A percentile compares a stretch with the other conserved stretches of the same genome.
phyloP scores from a whole-genome alignment of 83 land plant species.

The Larix sibirica region DNA sequence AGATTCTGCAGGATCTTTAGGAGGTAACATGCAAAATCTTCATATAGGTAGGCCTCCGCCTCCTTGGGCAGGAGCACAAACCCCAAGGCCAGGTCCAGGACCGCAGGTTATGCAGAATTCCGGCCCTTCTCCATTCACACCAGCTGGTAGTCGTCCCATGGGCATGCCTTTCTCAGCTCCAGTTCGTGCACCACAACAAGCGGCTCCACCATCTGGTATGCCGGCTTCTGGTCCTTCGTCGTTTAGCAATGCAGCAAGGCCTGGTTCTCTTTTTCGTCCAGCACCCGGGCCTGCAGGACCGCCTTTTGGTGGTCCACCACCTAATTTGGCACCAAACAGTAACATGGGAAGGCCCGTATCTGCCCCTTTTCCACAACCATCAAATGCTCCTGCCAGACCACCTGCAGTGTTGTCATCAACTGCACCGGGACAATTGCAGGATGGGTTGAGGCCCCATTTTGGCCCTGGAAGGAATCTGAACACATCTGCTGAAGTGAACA shows the following conservation, averaged over 20 bases:
- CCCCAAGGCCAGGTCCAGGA: constrained; percentile 1
- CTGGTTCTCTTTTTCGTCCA: background rate
- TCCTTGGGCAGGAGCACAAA: background rate
- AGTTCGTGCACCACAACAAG: background rate
- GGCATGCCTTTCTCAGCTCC: background rate
- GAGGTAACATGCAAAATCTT: constrained; percentile 2
- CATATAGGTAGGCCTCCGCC: background rate
- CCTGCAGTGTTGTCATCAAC: background rate
- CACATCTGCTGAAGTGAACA: background rate
- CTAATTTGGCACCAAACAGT: background rate
- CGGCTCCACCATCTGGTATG: background rate
- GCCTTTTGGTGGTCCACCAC: background rate
- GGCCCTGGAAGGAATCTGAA: background rate
- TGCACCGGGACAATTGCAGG: background rate
- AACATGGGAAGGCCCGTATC: background rate
- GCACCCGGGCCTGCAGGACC: background rate
- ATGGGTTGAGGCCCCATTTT: background rate
- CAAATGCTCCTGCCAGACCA: background rate
- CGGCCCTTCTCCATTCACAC: background rate
- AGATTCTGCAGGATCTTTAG: background rate
- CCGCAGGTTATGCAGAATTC: constrained; percentile 8
- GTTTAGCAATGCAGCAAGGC: background rate
- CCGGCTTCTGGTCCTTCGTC: background rate
- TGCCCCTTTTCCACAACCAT: background rate
- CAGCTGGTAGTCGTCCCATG: background rate